Evolutionary conservation across 2,329 filamentous ascomycete genomes (phyloP).

Genomic region (Penicillium psychrosexuale): DNA sequence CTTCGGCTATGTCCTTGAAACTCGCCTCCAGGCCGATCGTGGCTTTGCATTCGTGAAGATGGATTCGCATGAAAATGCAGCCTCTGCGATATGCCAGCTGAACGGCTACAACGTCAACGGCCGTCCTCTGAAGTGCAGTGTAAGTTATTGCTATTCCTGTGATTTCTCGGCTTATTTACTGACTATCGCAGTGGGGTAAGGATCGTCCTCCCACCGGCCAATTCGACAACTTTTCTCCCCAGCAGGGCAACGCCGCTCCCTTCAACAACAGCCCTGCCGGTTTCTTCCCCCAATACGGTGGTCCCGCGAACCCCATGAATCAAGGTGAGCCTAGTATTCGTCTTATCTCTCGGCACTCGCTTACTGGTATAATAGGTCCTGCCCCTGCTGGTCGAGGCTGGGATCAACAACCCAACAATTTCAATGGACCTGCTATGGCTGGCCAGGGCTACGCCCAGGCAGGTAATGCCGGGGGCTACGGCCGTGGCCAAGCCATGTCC

Average conservation of each 20-base stretch:
- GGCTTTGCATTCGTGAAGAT: conserved; percentile 99
- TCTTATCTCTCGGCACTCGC: conserved; percentile 9
- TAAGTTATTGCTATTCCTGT: conserved; percentile 55
- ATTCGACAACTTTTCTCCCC: conserved; percentile 80
- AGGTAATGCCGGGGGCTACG: conserved; percentile 77
- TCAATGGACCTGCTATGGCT: conserved; percentile 43
- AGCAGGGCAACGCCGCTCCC: conserved; percentile 63
- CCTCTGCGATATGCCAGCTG: conserved; percentile 96
- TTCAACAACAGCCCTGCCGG: conserved; percentile 71
- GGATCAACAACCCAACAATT: conserved; percentile 55
- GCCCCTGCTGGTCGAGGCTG: conserved; percentile 57
- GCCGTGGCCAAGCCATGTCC: conserved; percentile 64
- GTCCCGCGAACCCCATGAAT: conserved; percentile 62
- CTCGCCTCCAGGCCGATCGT: conserved; percentile 94
- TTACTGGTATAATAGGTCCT: conserved; percentile 41
- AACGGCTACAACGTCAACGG: conserved; percentile 98
- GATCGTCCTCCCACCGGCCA: conserved; percentile 86
- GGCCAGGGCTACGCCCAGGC: conserved; percentile 59
- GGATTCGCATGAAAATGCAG: conserved; percentile 96
- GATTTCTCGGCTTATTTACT: conserved; percentile 27
- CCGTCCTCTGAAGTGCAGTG: conserved; percentile 94
- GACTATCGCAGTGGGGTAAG: conserved; percentile 80
- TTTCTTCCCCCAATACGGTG: conserved; percentile 93
- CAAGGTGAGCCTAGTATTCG: conserved; percentile 45
- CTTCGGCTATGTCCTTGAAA: conserved; percentile 96